These are phyloP conservation scores for Fusarium praegraminearum DNA, from an alignment of 2,329 filamentous ascomycete genomes.

Conservation along the genomic window DNA sequence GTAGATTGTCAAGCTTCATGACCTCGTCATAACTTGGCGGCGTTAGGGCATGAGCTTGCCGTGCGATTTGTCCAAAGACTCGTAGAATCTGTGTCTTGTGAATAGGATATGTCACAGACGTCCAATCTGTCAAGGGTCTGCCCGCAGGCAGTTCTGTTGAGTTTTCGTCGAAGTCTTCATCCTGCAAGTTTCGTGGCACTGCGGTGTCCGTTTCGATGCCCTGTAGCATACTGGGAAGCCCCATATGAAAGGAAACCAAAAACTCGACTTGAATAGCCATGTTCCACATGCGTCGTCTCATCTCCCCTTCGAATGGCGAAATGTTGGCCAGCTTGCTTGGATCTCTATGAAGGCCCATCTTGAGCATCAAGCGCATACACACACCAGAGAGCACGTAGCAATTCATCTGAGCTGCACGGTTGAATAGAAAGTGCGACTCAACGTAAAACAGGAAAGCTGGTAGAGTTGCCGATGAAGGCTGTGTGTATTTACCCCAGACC, in stretches of 20 bases:
- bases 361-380: conserved; percentile 66
- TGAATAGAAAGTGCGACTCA: conserved; percentile 66
- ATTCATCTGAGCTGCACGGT: conserved; percentile 63
- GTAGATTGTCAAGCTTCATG: conserved; percentile 59
- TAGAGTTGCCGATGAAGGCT: conserved; percentile 62
- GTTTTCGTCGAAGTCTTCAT: conserved; percentile 73
- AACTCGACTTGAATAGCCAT: conserved; percentile 70
- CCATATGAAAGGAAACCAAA: conserved; percentile 74
- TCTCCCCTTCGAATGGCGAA: conserved; percentile 65
- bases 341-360: conserved; percentile 70
- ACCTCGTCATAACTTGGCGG: conserved; percentile 63
- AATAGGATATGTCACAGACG: conserved; percentile 67
- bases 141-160: conserved; percentile 66
- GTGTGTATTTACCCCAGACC: conserved; percentile 62
- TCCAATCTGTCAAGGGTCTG: conserved; percentile 69
- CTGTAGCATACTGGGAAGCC: conserved; percentile 74
- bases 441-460: conserved; percentile 65
- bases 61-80: conserved; percentile 63
- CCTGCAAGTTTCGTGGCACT: conserved; percentile 71
- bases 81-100: conserved; percentile 62
- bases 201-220: conserved; percentile 72
- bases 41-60: conserved; percentile 62
- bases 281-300: conserved; percentile 66
- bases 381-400: conserved; percentile 66
- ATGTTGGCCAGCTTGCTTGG: conserved; percentile 64